phyloP scores from a whole-genome alignment of 2,329 filamentous ascomycete species.

The Gaeumannomyces sp. region DNA sequence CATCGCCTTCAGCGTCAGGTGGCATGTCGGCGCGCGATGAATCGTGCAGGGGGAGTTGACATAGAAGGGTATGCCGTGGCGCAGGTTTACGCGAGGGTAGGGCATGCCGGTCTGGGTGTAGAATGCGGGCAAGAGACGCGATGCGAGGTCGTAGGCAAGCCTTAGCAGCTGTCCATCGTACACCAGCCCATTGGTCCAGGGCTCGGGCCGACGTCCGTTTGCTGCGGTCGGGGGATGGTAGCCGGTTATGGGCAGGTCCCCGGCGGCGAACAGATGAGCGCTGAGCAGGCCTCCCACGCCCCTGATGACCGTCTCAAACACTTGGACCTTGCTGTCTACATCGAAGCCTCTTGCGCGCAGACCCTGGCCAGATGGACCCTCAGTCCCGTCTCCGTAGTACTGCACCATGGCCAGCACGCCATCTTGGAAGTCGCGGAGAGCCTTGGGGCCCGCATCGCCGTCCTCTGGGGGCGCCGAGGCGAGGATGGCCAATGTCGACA shows the following conservation, averaged over 20 bases:
- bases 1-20: constrained; percentile 31
- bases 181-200: constrained; percentile 69
- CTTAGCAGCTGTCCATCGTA: constrained; percentile 88
- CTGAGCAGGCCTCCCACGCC: constrained; percentile 87
- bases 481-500: constrained; percentile 89
- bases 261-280: constrained; percentile 87
- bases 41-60: constrained; percentile 73
- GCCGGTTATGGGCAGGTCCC: constrained; percentile 78
- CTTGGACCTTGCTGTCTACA: constrained; percentile 94
- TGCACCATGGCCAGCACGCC: constrained; percentile 70
- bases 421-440: constrained; percentile 70
- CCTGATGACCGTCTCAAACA: constrained; percentile 96
- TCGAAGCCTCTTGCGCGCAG: constrained; percentile 77
- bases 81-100: constrained; percentile 89
- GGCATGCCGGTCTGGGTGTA: constrained; percentile 86
- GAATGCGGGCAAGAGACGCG: constrained; percentile 84
- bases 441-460: constrained; percentile 49
- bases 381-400: constrained; percentile 79
- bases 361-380: constrained; percentile 62
- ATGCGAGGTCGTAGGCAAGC: constrained; percentile 79
- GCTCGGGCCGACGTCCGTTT: constrained; percentile 42
- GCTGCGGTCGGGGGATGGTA: constrained; percentile 51
- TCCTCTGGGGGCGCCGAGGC: constrained; percentile 63
- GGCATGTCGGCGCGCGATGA: constrained; percentile 36
- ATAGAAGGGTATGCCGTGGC: constrained; percentile 84